Conservation (phyloP, 495 filamentous ascomycete genomes). For the Chaetomium fimeti region DNA sequence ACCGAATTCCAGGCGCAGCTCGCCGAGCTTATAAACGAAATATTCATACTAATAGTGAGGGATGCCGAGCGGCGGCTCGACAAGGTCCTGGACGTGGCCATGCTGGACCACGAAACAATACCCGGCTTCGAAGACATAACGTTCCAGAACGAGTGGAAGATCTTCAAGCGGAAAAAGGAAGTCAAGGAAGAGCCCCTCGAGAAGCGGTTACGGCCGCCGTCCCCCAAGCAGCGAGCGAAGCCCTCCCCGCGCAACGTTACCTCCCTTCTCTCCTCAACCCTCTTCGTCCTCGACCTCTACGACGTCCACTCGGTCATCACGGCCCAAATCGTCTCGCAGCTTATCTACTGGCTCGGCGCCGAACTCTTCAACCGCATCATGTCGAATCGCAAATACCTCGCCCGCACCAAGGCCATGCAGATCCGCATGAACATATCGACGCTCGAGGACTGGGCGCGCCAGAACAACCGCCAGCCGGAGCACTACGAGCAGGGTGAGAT, state of each 20-base stretch:
- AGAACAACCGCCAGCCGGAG: conserved; percentile 90
- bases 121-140: conserved; percentile 94
- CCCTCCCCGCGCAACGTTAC: conserved; percentile 92
- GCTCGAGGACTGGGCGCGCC: conserved; percentile 92
- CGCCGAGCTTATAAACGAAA: conserved; percentile 94
- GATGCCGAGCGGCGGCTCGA: conserved; percentile 98
- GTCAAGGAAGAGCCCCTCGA: conserved; percentile 84
- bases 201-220: conserved; percentile 88
- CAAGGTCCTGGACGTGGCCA: conserved; percentile 85
- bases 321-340: conserved; percentile 85
- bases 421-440: conserved; percentile 97
- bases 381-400: conserved; percentile 90
- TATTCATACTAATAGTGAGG: conserved; percentile 96
- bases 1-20: conserved; percentile 89
- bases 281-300: conserved; percentile 97
- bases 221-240: conserved; percentile 90
- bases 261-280: conserved; percentile 91
- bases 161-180: conserved; percentile 87
- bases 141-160: conserved; percentile 97
- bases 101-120: conserved; percentile 98
- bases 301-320: conserved; percentile 98
- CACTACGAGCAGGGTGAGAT: conserved; percentile 93
- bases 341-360: conserved; percentile 94
- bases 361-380: conserved; percentile 98
- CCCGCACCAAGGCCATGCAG: conserved; percentile 98